These are phyloP conservation scores for Xanthoconium purpureum DNA, from an alignment of 768 basidiomycete genomes.

Conservation along the genomic window DNA sequence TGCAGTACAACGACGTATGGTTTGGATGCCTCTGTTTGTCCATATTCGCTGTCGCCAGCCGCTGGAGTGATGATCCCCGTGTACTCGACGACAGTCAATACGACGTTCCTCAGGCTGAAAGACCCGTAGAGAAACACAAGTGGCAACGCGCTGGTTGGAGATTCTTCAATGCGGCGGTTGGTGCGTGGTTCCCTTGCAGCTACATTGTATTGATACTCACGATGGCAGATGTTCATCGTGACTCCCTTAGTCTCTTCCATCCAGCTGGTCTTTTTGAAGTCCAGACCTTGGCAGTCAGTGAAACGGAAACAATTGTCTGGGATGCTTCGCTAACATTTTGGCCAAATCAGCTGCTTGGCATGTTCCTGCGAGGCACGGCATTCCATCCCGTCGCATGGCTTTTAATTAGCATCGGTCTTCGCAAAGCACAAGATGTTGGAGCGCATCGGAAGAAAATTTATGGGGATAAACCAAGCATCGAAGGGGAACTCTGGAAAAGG, in stretches of 20 bases:
- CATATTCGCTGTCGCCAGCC: slow-evolving; percentile 67
- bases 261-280: slow-evolving; percentile 62
- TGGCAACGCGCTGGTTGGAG: slow-evolving; percentile 59
- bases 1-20: slow-evolving; percentile 54
- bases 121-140: slow-evolving; percentile 31
- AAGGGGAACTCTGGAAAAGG: slow-evolving; percentile 75
- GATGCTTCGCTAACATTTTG: slow-evolving; percentile 6
- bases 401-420: slow-evolving; percentile 49
- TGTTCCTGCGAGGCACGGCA: slow-evolving; percentile 52
- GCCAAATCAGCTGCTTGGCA: slow-evolving; percentile 44
- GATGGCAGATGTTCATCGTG: slow-evolving; percentile 47
- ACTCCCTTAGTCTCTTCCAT: slow-evolving; percentile 49
- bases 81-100: slow-evolving; percentile 41
- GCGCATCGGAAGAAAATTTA: slow-evolving; percentile 68
- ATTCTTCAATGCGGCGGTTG: slow-evolving; percentile 56
- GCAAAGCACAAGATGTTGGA: slow-evolving; percentile 73
- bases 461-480: slow-evolving; percentile 41
- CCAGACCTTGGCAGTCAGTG: slow-evolving; percentile 51
- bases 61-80: slow-evolving; percentile 61
- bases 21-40: slow-evolving; percentile 61
- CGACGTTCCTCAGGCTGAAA: slow-evolving; percentile 20
- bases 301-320: slow-evolving; percentile 2
- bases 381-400: slow-evolving; percentile 53
- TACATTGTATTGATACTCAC: slow-evolving; percentile 1
- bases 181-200: slow-evolving; percentile 31